phyloP scores from a whole-genome alignment of 2,329 filamentous ascomycete genomes.

The Trichophyton simii region DNA sequence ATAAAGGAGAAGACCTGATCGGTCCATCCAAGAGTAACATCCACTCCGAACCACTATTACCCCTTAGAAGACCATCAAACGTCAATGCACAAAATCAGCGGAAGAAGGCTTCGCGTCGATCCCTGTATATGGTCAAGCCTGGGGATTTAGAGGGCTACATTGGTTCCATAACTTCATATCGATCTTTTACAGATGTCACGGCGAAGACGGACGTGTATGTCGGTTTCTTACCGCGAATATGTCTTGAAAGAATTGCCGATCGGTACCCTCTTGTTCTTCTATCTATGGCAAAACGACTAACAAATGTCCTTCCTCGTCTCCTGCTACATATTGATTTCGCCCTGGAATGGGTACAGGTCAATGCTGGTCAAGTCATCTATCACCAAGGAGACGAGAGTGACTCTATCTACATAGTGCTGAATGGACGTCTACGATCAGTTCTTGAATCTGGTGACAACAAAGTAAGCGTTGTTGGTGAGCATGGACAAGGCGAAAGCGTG shows the following conservation, averaged over 20 bases:
- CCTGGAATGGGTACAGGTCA: conserved; percentile 94
- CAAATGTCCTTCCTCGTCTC: conserved; percentile 72
- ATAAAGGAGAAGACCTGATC: conserved; percentile 38
- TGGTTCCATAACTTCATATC: conserved; percentile 83
- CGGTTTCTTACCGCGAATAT: conserved; percentile 74
- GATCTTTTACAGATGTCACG: conserved; percentile 91
- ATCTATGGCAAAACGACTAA: conserved; percentile 91
- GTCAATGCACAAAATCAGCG: conserved; percentile 21
- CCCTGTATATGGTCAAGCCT: conserved; percentile 82
- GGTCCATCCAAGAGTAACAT: conserved; percentile 22
- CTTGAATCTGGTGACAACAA: conserved; percentile 69
- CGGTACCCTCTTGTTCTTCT: conserved; percentile 81
- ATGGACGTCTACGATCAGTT: conserved; percentile 76
- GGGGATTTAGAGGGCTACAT: conserved; percentile 90
- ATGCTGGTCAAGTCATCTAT: conserved; percentile 87
- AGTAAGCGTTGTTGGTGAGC: conserved; percentile 80
- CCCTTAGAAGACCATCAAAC: conserved; percentile 29
- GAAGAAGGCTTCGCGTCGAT: conserved; percentile 45
- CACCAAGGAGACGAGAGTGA: conserved; percentile 92
- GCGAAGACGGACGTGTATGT: conserved; percentile 98
- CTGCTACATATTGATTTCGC: conserved; percentile 97
- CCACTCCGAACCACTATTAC: conserved; percentile 32
- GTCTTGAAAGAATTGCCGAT: conserved; percentile 84
- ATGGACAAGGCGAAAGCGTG: conserved; percentile 92
- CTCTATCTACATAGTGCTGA: conserved; percentile 94